A percentile compares a stretch with the other conserved stretches of the same genome.
These are phyloP conservation scores for Spergularia bocconei DNA, from an alignment of 148 eudicot genomes.

Conservation along the genomic window DNA sequence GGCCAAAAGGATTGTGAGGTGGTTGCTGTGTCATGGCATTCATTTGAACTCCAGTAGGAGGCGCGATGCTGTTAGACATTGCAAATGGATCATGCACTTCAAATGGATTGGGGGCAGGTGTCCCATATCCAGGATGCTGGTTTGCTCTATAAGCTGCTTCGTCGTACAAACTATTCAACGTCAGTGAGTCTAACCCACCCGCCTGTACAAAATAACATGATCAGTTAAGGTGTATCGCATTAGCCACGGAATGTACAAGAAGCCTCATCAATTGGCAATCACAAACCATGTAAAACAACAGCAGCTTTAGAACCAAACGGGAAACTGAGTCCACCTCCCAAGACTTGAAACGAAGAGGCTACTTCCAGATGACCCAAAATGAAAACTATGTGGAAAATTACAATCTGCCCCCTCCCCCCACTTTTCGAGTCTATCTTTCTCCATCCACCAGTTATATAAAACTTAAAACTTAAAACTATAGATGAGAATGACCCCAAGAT, in stretches of 20 bases:
- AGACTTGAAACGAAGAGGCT: neutral
- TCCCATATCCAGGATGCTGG: slow-evolving; percentile 73
- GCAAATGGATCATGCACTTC: slow-evolving; percentile 82
- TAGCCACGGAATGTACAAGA: neutral
- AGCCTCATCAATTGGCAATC: neutral
- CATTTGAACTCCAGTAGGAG: slow-evolving; percentile 73
- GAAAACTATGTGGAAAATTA: no score
- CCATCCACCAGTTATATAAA: no score
- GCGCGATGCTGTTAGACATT: slow-evolving; percentile 50
- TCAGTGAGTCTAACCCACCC: slow-evolving; percentile 93
- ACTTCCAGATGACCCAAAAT: no score
- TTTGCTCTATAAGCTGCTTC: slow-evolving; percentile 77
- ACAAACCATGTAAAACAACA: neutral
- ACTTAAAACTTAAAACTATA: no score
- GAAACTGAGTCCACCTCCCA: no score
- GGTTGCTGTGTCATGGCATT: slow-evolving; percentile 49
- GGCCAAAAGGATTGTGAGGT: slow-evolving; percentile 62
- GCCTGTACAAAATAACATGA: slow-evolving; percentile 43
- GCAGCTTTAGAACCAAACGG: neutral
- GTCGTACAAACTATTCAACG: slow-evolving; percentile 76
- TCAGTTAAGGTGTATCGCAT: neutral
- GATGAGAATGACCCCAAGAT: no score
- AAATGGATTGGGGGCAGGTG: slow-evolving; percentile 85
- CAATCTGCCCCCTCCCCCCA: no score
- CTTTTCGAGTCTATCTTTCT: no score